Evolutionary conservation across 176 grass and related monocot genomes (phyloP).

Genomic region (Miscanthus lutarioriparius): DNA sequence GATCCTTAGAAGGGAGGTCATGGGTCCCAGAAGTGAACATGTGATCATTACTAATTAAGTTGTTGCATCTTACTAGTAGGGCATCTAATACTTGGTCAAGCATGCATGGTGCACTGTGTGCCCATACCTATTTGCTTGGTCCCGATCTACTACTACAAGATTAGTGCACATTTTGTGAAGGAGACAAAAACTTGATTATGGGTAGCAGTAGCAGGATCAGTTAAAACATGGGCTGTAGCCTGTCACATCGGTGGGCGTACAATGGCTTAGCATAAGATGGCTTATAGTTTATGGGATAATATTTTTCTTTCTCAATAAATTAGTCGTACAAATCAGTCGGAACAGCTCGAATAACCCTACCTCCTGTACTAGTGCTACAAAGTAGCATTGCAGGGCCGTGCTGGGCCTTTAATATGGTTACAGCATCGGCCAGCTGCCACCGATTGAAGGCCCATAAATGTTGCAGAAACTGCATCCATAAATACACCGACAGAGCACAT

Average conservation of each 20-base stretch:
- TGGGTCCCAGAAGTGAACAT: too few species aligned
- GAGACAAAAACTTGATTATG: neutral
- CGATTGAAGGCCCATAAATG: constrained; percentile 20
- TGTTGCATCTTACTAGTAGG: neutral
- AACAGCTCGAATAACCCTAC: too few species aligned
- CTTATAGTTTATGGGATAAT: too few species aligned
- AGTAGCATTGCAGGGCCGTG: neutral
- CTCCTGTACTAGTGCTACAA: too few species aligned
- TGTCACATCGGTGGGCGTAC: neutral
- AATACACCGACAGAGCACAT: neutral
- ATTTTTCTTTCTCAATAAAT: too few species aligned
- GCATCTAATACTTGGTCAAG: neutral
- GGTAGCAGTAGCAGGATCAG: too few species aligned
- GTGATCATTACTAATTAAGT: neutral
- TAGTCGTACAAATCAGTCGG: too few species aligned
- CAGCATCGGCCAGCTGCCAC: constrained; percentile 10
- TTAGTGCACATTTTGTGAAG: neutral
- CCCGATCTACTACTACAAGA: neutral
- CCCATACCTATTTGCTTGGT: neutral
- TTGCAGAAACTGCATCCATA: neutral
- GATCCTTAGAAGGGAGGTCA: neutral
- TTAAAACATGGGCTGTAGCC: neutral
- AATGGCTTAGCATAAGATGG: too few species aligned
- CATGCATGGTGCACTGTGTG: too few species aligned
- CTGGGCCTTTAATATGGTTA: neutral